phyloP scores from a whole-genome alignment of 768 basidiomycete species.

The Rhizopogon roseolus region DNA sequence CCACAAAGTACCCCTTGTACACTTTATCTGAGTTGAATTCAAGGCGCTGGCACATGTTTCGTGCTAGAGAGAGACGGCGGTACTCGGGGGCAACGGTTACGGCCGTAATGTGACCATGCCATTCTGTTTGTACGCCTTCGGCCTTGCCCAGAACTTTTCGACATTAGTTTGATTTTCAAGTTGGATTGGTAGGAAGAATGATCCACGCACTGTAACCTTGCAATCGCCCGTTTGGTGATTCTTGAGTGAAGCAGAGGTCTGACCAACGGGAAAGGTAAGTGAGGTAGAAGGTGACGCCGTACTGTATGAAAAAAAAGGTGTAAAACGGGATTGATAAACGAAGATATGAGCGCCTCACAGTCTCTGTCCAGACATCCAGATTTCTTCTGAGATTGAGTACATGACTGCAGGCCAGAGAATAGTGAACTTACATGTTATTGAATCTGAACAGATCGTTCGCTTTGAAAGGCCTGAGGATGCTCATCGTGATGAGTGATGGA shows the following conservation, averaged over 20 bases:
- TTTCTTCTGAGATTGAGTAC: constrained; percentile 48
- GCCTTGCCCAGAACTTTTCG: constrained; percentile 87
- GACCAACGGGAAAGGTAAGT: constrained; percentile 90
- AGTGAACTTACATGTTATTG: constrained; percentile 71
- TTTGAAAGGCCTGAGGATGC: constrained; percentile 78
- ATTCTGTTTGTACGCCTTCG: constrained; percentile 69
- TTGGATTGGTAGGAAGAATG: not conserved
- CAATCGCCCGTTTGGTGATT: constrained; percentile 74
- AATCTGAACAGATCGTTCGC: constrained; percentile 90
- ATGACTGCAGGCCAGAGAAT: not conserved
- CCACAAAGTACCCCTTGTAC: constrained; percentile 87
- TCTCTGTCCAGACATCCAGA: constrained; percentile 96
- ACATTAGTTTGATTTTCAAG: constrained; percentile 1
- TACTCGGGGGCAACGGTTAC: constrained; percentile 93
- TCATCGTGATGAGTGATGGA: constrained; percentile 49
- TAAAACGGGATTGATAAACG: not conserved
- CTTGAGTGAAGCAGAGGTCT: constrained; percentile 81
- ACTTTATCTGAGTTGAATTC: constrained; percentile 80
- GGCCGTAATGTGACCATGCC: constrained; percentile 95
- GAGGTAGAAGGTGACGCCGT: constrained; percentile 84
- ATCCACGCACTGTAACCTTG: constrained; percentile 85
- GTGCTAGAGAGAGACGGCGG: constrained; percentile 81
- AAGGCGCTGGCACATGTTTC: constrained; percentile 81
- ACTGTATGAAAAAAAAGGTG: constrained; percentile 43
- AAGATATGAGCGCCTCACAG: constrained; percentile 48